phyloP scores from a whole-genome alignment of 257 asterid species.

The Dorcoceras hygrometricum region DNA sequence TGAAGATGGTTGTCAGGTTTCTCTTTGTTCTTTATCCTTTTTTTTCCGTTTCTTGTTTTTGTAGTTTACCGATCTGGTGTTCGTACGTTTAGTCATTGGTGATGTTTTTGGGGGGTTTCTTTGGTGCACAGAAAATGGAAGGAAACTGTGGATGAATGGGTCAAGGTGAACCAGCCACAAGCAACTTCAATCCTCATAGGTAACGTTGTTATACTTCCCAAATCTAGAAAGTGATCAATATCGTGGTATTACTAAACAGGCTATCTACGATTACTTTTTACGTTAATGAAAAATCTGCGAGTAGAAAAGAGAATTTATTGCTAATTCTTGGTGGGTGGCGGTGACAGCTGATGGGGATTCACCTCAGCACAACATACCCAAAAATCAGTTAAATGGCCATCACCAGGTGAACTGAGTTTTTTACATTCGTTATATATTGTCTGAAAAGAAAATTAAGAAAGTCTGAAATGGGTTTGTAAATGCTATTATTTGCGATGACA shows the following conservation, averaged over 20 bases:
- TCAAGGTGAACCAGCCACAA: conserved; percentile 65
- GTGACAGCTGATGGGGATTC: conserved; percentile 93
- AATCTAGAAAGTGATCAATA: background rate
- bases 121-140: conserved; percentile 78
- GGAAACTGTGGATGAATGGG: conserved; percentile 93
- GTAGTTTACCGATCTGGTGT: background rate
- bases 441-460: conserved; percentile 5
- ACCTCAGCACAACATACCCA: conserved; percentile 71
- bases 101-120: conserved; percentile 5
- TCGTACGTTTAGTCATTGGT: background rate
- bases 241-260: conserved; percentile 2
- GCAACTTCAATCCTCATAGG: conserved; percentile 55
- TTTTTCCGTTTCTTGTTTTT: conserved; percentile 5
- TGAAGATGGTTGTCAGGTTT: conserved; percentile 90
- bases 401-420: conserved; percentile 66
- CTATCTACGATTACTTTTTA: conserved; percentile 14
- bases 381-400: conserved; percentile 69
- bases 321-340: conserved; percentile 41
- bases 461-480: conserved; percentile 1
- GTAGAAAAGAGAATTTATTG: conserved; percentile 25
- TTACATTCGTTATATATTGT: conserved; percentile 11
- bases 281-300: conserved; percentile 26
- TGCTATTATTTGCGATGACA: conserved; percentile 23
- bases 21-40: conserved; percentile 10
- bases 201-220: conserved; percentile 28